Conservation (phyloP, 768 basidiomycete genomes). For the Zangia roseola region DNA sequence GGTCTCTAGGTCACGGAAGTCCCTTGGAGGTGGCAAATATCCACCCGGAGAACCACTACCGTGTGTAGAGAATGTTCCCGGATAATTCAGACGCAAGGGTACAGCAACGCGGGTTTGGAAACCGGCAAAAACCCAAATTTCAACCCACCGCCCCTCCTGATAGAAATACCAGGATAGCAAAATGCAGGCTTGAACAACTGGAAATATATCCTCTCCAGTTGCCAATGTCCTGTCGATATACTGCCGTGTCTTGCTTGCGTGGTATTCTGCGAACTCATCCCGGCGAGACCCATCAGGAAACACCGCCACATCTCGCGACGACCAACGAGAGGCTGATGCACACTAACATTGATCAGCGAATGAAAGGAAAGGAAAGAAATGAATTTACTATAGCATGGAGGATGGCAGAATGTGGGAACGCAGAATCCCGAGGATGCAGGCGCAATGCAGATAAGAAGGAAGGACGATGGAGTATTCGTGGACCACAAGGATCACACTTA, state of each 20-base stretch:
- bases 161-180: slow-evolving; percentile 90
- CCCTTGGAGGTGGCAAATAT: slow-evolving; percentile 78
- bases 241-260: slow-evolving; percentile 81
- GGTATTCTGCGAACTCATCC: slow-evolving; percentile 86
- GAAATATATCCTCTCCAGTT: slow-evolving; percentile 84
- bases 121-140: slow-evolving; percentile 88
- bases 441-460: slow-evolving; percentile 79
- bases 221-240: slow-evolving; percentile 90
- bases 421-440: slow-evolving; percentile 74
- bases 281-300: slow-evolving; percentile 72
- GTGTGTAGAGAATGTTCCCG: slow-evolving; percentile 75
- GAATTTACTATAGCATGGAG: slow-evolving; percentile 81
- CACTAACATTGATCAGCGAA: slow-evolving; percentile 46
- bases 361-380: slow-evolving; percentile 1
- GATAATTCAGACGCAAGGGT: slow-evolving; percentile 81
- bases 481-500: slow-evolving; percentile 82
- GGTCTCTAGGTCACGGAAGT: slow-evolving; percentile 71
- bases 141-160: slow-evolving; percentile 86
- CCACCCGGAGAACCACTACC: slow-evolving; percentile 69
- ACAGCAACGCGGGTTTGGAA: slow-evolving; percentile 82
- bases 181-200: slow-evolving; percentile 84
- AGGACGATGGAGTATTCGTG: slow-evolving; percentile 77
- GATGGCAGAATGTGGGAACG: slow-evolving; percentile 87
- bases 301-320: slow-evolving; percentile 63
- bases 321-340: slow-evolving; percentile 81